These are phyloP conservation scores for Claviceps lovelessii DNA, from an alignment of 2,329 filamentous ascomycete species.

Conservation along the genomic window DNA sequence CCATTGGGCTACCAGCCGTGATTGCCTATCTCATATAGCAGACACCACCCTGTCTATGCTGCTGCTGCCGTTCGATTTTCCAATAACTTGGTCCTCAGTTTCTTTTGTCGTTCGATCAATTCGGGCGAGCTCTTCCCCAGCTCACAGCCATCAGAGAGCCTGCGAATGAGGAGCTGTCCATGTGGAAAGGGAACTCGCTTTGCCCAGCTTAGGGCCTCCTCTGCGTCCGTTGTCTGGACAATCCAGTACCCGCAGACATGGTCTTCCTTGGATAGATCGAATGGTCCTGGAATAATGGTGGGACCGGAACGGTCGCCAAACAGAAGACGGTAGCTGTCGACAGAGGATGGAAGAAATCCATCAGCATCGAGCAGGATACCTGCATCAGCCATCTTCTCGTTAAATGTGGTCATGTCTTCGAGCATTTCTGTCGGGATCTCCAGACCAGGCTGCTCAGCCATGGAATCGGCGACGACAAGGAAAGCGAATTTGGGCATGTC, in stretches of 20 bases:
- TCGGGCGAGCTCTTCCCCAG: slow-evolving; percentile 6
- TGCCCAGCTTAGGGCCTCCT: not conserved
- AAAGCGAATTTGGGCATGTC: slow-evolving; percentile 13
- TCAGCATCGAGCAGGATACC: not conserved
- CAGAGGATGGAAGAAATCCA: slow-evolving; percentile 13
- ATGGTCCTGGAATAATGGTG: slow-evolving; percentile 15
- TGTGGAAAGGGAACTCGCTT: not conserved
- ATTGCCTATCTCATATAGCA: too few relatives aligned
- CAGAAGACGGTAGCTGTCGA: slow-evolving; percentile 14
- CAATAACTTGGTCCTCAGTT: not conserved
- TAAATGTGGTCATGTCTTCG: not conserved
- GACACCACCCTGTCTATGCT: not conserved
- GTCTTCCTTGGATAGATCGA: not conserved
- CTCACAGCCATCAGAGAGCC: slow-evolving; percentile 12
- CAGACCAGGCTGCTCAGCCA: not conserved
- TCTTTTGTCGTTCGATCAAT: not conserved
- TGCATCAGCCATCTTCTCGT: not conserved
- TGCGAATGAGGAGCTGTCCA: slow-evolving; percentile 9
- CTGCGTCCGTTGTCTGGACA: not conserved
- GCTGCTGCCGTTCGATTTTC: not conserved
- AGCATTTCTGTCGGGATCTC: not conserved
- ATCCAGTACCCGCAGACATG: not conserved
- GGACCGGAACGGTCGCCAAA: slow-evolving; percentile 10
- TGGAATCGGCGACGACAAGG: slow-evolving; percentile 12
- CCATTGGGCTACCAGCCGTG: too few relatives aligned